Base-by-base conservation (phyloP, 805 yeast genomes). In the Ogataea trehalophila region DNA sequence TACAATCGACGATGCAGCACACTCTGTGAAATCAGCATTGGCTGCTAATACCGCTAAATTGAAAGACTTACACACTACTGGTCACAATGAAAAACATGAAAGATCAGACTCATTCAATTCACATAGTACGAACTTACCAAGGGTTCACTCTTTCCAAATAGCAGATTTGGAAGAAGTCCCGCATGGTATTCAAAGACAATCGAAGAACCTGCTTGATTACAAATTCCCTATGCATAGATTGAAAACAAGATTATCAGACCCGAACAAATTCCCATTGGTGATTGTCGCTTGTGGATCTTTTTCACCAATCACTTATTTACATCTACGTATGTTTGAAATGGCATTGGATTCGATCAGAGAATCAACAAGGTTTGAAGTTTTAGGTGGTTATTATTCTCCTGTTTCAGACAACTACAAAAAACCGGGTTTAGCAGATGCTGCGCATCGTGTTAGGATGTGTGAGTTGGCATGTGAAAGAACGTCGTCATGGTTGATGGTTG, bases 161-260 rank as follows among this genome's bases (percentile, higher is more conserved):
- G 98, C 97, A 0, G 97, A 91, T 61, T 74, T 94, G 49, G 99
- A 94, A 65, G 99, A 94, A 67, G 97, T 94, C 13, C 99, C 99
- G 0, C 91, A 87, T 57, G 97, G 98, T 1, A 80, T 94, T 45
- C 83, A 80, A 42, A 77, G 99, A 52, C 99, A 94, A 67, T 91
- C 98, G 1, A 80, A 79, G 51, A 69, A 68, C 13, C 67, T 91
- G 23, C 77, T 76, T 14, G 76, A 79, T 42, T 94, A 94, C 68
- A 66, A 72, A 48, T 94, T 94, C 66, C 99, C 99, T 2, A 79
- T 85, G 1, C 98, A 94, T 68, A 72, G 98, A 50, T 72, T 92
- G 45, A 84, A 87, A 31, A 79, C 81, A 22, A 75, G 76, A 46
- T 67, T 91, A 59, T 69, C 78, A 48, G 94, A 89, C 59, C 80